phyloP scores from a whole-genome alignment of 179 eudicot genomes.

The Heliamphora pulchella region DNA sequence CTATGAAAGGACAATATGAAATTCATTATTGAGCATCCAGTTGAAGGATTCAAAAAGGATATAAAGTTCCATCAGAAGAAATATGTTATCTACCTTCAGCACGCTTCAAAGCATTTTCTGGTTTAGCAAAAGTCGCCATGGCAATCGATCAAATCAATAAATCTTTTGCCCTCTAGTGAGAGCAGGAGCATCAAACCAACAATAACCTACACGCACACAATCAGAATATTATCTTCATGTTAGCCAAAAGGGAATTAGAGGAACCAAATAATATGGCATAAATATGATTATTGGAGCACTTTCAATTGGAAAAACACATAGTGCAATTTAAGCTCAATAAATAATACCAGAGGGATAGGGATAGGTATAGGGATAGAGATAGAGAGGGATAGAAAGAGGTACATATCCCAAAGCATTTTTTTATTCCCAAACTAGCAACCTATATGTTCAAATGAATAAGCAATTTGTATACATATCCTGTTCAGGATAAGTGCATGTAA shows the following conservation, averaged over 20 bases:
- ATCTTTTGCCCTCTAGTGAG: background rate
- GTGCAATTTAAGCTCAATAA: too few species aligned
- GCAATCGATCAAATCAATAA: constrained; percentile 11
- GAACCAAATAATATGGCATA: background rate
- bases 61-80: background rate
- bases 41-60: background rate
- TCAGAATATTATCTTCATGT: background rate
- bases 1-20: background rate
- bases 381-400: too few species aligned
- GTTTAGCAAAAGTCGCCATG: constrained; percentile 73
- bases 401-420: too few species aligned
- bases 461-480: too few species aligned
- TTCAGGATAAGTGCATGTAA: too few species aligned
- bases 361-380: too few species aligned
- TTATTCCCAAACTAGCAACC: too few species aligned
- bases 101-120: constrained; percentile 78
- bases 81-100: constrained; percentile 53
- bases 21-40: background rate
- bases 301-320: too few species aligned
- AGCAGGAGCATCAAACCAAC: background rate
- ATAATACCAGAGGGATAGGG: too few species aligned
- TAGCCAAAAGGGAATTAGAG: background rate
- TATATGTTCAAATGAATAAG: too few species aligned
- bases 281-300: too few species aligned
- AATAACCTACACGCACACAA: background rate